Conservation (phyloP, 2,329 filamentous ascomycete genomes). For the Cladosporium cucumerinum region DNA sequence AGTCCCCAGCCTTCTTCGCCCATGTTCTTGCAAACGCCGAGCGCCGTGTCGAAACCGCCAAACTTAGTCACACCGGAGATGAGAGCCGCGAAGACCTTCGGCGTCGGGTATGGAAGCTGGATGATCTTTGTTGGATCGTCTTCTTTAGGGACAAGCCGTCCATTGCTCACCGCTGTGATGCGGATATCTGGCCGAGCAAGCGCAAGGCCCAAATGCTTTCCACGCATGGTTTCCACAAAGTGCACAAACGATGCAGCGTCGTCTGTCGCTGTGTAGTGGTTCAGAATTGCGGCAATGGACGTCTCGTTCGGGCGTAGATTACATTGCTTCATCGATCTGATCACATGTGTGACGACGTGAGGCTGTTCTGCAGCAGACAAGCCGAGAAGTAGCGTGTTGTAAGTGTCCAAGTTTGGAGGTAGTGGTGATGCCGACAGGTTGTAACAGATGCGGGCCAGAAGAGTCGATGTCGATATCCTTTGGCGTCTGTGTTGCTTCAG, state of each 20-base stretch:
- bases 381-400: constrained; percentile 67
- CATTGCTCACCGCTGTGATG: constrained; percentile 31
- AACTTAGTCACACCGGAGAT: constrained; percentile 44
- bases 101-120: constrained; percentile 45
- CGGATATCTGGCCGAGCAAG: constrained; percentile 39
- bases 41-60: constrained; percentile 43
- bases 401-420: constrained; percentile 64
- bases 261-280: constrained; percentile 37
- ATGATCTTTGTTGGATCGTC: constrained; percentile 31
- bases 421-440: constrained; percentile 63
- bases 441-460: constrained; percentile 49
- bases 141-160: constrained; percentile 21
- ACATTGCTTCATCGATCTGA: constrained; percentile 30
- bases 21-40: constrained; percentile 43
- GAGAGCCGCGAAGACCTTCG: constrained; percentile 43
- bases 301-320: constrained; percentile 47
- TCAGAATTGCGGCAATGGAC: constrained; percentile 40
- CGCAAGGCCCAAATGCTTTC: constrained; percentile 38
- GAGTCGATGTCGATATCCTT: constrained; percentile 19
- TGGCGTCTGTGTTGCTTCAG: constrained; percentile 25
- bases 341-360: constrained; percentile 23
- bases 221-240: constrained; percentile 44
- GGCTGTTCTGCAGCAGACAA: constrained; percentile 47
- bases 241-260: constrained; percentile 35
- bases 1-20: constrained; percentile 46